Percentiles rank a stretch among this genome's conserved stretches.
These are phyloP conservation scores for Hanseniaspora lachancei DNA, from an alignment of 805 yeast species.

Conservation along the genomic window DNA sequence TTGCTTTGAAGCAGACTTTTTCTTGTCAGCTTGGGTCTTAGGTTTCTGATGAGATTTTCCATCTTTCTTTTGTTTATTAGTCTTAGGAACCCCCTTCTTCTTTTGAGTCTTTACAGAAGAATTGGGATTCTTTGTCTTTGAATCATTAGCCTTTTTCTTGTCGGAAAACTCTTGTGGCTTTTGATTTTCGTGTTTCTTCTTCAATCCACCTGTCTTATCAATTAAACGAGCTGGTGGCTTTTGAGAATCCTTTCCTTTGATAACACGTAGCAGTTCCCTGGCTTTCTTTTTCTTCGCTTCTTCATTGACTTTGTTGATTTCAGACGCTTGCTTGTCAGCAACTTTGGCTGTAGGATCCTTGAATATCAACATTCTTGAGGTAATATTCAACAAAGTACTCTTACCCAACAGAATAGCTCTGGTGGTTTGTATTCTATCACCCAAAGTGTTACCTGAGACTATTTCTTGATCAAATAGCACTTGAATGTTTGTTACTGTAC, in stretches of 20 bases:
- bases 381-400: slow-evolving; percentile 63
- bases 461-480: slow-evolving; percentile 75
- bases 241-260: slow-evolving; percentile 27
- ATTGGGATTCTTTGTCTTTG: slow-evolving; percentile 1
- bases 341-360: slow-evolving; percentile 39
- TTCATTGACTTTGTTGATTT: slow-evolving; percentile 21
- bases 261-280: slow-evolving; percentile 34
- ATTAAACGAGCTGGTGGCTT: slow-evolving; percentile 9
- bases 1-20: background rate
- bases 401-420: slow-evolving; percentile 80
- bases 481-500: slow-evolving; percentile 44
- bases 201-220: slow-evolving; percentile 12
- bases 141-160: background rate
- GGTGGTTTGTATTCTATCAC: slow-evolving; percentile 60
- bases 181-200: slow-evolving; percentile 7
- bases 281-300: slow-evolving; percentile 24
- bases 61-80: background rate
- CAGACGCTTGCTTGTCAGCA: slow-evolving; percentile 23
- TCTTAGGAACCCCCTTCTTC: background rate
- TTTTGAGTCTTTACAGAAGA: background rate
- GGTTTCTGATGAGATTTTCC: background rate
- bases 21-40: background rate
- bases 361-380: slow-evolving; percentile 59
- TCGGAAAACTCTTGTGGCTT: background rate
- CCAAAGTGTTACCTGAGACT: slow-evolving; percentile 69